Evolutionary conservation across 257 asterid genomes (phyloP).

Genomic region (Linaria vulgaris): DNA sequence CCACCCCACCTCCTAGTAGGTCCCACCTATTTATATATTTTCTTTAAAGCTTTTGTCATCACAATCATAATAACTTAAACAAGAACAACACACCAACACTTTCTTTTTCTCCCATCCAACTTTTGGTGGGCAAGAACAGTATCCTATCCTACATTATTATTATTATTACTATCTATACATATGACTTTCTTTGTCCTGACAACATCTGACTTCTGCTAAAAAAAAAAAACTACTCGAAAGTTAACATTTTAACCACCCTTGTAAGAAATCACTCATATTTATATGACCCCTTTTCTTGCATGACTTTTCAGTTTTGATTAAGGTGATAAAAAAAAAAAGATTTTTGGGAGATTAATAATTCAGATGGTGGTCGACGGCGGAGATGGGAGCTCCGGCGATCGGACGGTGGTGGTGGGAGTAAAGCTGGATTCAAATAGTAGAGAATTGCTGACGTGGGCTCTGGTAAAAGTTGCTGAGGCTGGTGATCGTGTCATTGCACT

Average conservation of each 20-base stretch:
- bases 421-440: slow-evolving; percentile 72
- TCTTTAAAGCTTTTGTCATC: slow-evolving; percentile 23
- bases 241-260: slow-evolving; percentile 30
- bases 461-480: slow-evolving; percentile 84
- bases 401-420: slow-evolving; percentile 84
- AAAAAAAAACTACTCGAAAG: slow-evolving; percentile 26
- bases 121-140: slow-evolving; percentile 25
- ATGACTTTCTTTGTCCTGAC: slow-evolving; percentile 30
- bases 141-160: no score
- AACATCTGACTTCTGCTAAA: slow-evolving; percentile 24
- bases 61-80: slow-evolving; percentile 24
- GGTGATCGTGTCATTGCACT: slow-evolving; percentile 94
- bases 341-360: slow-evolving; percentile 22
- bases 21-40: slow-evolving; percentile 30
- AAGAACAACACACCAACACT: slow-evolving; percentile 24
- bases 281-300: background rate
- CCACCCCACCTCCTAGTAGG: slow-evolving; percentile 16
- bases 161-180: background rate
- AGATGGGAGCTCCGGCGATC: slow-evolving; percentile 39
- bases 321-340: background rate
- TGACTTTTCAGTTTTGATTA: slow-evolving; percentile 13
- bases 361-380: slow-evolving; percentile 46
- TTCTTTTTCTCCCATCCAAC: slow-evolving; percentile 19
- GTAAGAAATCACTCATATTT: background rate
- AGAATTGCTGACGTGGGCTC: slow-evolving; percentile 94